Conservation (phyloP, 345 rosid genomes). For the Geranium rotundifolium region DNA sequence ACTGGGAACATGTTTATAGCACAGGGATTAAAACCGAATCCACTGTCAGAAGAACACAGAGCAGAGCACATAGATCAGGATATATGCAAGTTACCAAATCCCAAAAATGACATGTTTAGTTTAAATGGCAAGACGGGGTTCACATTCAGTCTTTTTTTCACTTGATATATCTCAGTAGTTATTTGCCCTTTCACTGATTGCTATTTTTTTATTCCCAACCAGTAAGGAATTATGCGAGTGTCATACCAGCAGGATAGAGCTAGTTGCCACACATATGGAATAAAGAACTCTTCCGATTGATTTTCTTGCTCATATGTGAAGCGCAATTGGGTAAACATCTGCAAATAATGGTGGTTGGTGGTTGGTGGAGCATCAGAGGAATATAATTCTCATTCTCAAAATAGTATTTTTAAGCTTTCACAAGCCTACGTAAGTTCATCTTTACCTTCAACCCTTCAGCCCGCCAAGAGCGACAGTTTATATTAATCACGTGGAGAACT, state of each 20-base stretch:
- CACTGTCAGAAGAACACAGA: constrained; percentile 33
- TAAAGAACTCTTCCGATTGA: constrained; percentile 93
- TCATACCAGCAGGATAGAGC: constrained; percentile 56
- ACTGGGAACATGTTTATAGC: constrained; percentile 70
- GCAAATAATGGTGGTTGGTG: too few species aligned
- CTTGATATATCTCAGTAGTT: too few species aligned
- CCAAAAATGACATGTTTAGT: neutral
- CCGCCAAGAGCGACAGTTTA: constrained; percentile 82
- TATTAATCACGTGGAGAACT: constrained; percentile 68
- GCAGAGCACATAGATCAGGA: constrained; percentile 5
- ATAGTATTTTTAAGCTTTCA: neutral
- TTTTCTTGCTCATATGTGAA: constrained; percentile 98
- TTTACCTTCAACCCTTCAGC: constrained; percentile 93
- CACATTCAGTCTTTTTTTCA: neutral
- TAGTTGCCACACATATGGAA: constrained; percentile 86
- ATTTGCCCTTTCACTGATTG: neutral
- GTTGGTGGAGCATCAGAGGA: neutral
- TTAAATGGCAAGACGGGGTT: neutral
- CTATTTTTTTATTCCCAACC: neutral
- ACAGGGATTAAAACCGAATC: constrained; percentile 49
- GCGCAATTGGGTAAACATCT: constrained; percentile 93
- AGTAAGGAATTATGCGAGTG: neutral
- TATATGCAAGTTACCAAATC: neutral
- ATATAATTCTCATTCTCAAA: neutral
- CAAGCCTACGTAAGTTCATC: neutral